Conservation (phyloP, 257 asterid genomes). For the Plantago ovata region DNA sequence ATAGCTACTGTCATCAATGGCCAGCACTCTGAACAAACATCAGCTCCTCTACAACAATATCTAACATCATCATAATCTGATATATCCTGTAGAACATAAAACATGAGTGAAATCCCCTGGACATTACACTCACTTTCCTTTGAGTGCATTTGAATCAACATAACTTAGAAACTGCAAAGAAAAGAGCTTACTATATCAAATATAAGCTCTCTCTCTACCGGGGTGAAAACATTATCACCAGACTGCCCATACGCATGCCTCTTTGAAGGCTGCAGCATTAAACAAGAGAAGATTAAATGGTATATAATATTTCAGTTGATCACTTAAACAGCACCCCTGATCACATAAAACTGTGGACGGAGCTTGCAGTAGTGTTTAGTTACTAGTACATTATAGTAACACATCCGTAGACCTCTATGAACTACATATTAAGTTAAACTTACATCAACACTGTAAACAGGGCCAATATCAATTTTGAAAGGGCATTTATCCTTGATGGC, state of each 20-base stretch:
- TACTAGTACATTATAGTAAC: background rate
- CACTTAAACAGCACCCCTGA: too few relatives aligned
- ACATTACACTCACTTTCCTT: background rate
- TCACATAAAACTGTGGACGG: too few relatives aligned
- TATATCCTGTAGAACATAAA: conserved; percentile 55
- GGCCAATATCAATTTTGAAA: conserved; percentile 81
- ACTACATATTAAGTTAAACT: conserved; percentile 25
- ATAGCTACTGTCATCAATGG: conserved; percentile 91
- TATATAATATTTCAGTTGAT: too few relatives aligned
- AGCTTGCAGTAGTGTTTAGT: background rate
- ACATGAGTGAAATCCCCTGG: conserved; percentile 11
- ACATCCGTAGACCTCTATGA: conserved; percentile 2
- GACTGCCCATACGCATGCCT: conserved; percentile 83
- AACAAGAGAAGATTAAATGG: conserved; percentile 2
- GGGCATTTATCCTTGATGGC: conserved; percentile 80
- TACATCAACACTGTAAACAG: conserved; percentile 90
- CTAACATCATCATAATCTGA: conserved; percentile 96
- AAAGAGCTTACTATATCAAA: conserved; percentile 77
- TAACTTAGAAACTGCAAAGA: conserved; percentile 6
- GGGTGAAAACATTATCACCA: conserved; percentile 69
- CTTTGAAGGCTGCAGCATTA: conserved; percentile 71
- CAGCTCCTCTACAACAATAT: conserved; percentile 95
- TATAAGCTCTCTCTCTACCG: conserved; percentile 80
- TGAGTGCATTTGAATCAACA: background rate
- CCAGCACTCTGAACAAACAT: conserved; percentile 90